Percentiles rank a stretch among this genome's conserved stretches.
These are phyloP conservation scores for Globisporangium yorkense DNA, from an alignment of 352 stramenopile species.

Conservation along the genomic window DNA sequence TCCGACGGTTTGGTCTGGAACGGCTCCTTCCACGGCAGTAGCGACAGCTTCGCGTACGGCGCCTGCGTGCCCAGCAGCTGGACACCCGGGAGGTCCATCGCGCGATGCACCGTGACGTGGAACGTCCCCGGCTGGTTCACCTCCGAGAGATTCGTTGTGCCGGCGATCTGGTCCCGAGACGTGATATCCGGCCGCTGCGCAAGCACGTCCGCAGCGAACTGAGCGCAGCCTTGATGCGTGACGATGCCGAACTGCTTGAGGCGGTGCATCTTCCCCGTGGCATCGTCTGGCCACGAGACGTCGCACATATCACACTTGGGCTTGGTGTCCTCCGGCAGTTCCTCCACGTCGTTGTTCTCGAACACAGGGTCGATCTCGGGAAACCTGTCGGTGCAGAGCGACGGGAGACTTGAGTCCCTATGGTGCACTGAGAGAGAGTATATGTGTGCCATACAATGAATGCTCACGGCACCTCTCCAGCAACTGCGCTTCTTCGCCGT, in stretches of 20 bases:
- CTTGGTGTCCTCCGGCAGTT: conserved; percentile 25
- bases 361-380: conserved; percentile 69
- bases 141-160: conserved; percentile 35
- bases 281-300: conserved; percentile 76
- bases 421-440: background rate
- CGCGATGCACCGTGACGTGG: conserved; percentile 64
- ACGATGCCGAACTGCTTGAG: conserved; percentile 44
- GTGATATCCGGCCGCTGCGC: conserved; percentile 47
- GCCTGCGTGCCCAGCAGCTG: conserved; percentile 60
- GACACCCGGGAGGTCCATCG: conserved; percentile 61
- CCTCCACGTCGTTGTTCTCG: conserved; percentile 48
- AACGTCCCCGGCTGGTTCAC: conserved; percentile 71
- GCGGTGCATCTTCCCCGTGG: conserved; percentile 43
- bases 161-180: conserved; percentile 44
- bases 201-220: conserved; percentile 74
- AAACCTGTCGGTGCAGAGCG: conserved; percentile 18
- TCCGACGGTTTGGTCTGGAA: conserved; percentile 74
- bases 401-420: no score
- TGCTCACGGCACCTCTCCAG: conserved; percentile 26
- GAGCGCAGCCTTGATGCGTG: conserved; percentile 66
- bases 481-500: conserved; percentile 34
- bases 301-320: conserved; percentile 74
- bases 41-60: conserved; percentile 67
- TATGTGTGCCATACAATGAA: background rate
- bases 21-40: conserved; percentile 83